A percentile compares a stretch with the other conserved stretches of the same genome.
These are phyloP conservation scores for Candida manassasensis DNA, from an alignment of 805 yeast genomes.

Conservation along the genomic window DNA sequence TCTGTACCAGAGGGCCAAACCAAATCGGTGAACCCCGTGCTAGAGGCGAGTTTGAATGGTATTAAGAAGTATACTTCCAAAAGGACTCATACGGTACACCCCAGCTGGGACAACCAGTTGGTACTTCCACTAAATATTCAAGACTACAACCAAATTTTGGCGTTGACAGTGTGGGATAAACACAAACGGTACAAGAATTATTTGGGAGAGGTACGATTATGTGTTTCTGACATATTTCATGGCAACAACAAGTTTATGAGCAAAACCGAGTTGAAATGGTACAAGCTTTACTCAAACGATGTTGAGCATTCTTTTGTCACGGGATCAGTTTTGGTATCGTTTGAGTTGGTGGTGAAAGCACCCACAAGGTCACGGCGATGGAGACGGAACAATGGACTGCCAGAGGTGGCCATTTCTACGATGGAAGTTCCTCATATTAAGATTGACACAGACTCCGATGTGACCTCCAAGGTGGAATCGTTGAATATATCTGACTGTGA, in stretches of 20 bases:
- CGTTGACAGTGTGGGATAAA: constrained; percentile 37
- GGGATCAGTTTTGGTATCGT: constrained; percentile 42
- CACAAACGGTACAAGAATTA: constrained; percentile 33
- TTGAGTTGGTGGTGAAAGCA: constrained; percentile 29
- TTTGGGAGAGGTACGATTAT: constrained; percentile 36
- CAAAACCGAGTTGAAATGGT: constrained; percentile 39
- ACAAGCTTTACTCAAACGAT: constrained; percentile 37
- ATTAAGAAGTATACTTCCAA: constrained; percentile 24
- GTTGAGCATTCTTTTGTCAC: constrained; percentile 41
- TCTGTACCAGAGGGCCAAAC: constrained; percentile 6
- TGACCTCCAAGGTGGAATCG: constrained; percentile 4
- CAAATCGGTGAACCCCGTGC: constrained; percentile 31
- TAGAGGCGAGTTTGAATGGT: constrained; percentile 31
- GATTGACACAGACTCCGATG: background rate
- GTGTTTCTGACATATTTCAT: constrained; percentile 25
- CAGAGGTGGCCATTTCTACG: background rate
- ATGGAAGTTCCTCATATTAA: background rate
- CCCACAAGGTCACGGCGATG: constrained; percentile 8
- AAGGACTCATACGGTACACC: constrained; percentile 30
- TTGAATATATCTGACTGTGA: constrained; percentile 8
- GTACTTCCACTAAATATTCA: constrained; percentile 24
- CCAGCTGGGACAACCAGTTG: constrained; percentile 37
- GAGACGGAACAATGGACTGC: constrained; percentile 1
- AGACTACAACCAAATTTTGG: constrained; percentile 26
- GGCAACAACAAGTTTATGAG: constrained; percentile 9